Base-by-base conservation (phyloP, 495 filamentous ascomycete species). In the Penicillium nucicola region DNA sequence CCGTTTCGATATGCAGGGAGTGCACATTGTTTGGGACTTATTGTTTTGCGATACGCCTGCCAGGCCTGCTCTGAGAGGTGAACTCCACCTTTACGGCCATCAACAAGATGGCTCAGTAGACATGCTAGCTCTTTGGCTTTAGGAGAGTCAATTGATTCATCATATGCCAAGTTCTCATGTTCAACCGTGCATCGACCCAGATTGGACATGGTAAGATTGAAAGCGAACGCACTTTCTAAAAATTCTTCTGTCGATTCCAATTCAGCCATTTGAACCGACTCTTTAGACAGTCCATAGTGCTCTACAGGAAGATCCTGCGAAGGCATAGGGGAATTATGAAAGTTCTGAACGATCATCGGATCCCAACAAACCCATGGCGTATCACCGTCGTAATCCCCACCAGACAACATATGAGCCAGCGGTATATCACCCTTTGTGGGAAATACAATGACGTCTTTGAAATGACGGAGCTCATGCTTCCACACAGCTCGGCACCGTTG, bases 371-470 rank as follows among this genome's bases (percentile, higher is more conserved):
- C 73, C 91, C 90, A 93, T 0, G 84, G 88, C 34, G 77, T 85
- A 56, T 98, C 93, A 0, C 93, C 93, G 51, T 97, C 92, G 63
- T 97, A 97, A 67, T 98, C 93, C 8, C 93, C 93, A 12, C 92
- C 93, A 4, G 90, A 93, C 0, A 97, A 75, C 65, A 89, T 88
- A 28, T 84, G 80, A 0, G 91, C 93, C 1, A 95, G 77, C 0
- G 90, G 81, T 17, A 77, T 76, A 10, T 78, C 42, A 0, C 93
- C 92, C 56, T 79, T 80, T 0, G 77, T 77, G 0, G 93, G 77
- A 57, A 98, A 97, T 1, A 97, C 81, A 49, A 96, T 86, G 5
- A 97, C 87, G 62, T 97, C 89, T 52, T 86, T 84, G 15, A 96
- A 76, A n/a, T 84, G 78, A 4, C 82, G 77, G 0, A 98, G 77